A percentile compares a stretch with the other conserved stretches of the same genome.
These are phyloP conservation scores for Cladophialophora carrionii DNA, from an alignment of 2,329 filamentous ascomycete species.

Conservation along the genomic window DNA sequence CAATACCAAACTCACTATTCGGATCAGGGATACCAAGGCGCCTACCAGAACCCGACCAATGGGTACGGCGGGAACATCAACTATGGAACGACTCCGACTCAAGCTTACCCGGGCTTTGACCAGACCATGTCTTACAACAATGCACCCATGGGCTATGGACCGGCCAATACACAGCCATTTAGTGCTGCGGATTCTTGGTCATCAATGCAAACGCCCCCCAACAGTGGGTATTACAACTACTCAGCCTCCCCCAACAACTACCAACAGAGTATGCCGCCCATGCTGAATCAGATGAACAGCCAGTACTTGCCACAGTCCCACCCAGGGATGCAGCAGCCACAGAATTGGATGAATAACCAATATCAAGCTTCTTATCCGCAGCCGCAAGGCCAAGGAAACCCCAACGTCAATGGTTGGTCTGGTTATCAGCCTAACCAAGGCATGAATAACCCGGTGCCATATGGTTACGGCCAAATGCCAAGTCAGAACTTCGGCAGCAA, in stretches of 20 bases:
- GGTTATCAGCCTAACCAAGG: conserved; percentile 22
- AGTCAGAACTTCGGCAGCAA: conserved; percentile 70
- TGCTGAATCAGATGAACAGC: conserved; percentile 29
- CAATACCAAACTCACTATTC: conserved; percentile 33
- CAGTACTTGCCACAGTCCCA: conserved; percentile 42
- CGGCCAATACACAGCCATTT: conserved; percentile 22
- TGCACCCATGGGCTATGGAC: conserved; percentile 16
- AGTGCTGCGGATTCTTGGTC: conserved; percentile 31
- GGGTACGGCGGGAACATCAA: conserved; percentile 30
- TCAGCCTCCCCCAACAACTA: conserved; percentile 25
- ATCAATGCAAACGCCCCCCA: conserved; percentile 21
- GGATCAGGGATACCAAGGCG: conserved; percentile 25
- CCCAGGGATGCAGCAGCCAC: conserved; percentile 38
- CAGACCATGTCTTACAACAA: conserved; percentile 28
- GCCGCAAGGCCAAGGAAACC: conserved; percentile 45
- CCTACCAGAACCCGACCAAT: conserved; percentile 25
- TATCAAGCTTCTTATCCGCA: conserved; percentile 48
- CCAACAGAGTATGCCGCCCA: conserved; percentile 27
- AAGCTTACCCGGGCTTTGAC: conserved; percentile 35
- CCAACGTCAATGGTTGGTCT: conserved; percentile 39
- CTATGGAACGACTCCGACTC: conserved; percentile 35
- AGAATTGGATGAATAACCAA: conserved; percentile 44
- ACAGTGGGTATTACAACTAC: conserved; percentile 28
- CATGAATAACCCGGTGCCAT: conserved; percentile 54
- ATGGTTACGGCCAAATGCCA: conserved; percentile 76